Evolutionary conservation across 331 rosid species (phyloP).

Genomic region (Phaseolus coccineus): DNA sequence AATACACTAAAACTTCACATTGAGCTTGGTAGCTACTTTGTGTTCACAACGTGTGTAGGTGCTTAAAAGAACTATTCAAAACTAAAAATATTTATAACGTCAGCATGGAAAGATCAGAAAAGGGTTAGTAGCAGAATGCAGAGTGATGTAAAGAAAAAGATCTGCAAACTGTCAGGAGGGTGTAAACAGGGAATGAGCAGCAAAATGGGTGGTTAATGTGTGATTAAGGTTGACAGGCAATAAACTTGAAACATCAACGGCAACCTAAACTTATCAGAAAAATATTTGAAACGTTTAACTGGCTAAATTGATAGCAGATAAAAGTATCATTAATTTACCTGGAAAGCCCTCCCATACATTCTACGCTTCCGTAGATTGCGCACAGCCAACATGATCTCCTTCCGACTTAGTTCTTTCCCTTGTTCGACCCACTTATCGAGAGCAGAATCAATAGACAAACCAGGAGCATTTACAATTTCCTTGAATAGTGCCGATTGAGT

Average conservation of each 20-base stretch:
- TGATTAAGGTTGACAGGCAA: not conserved
- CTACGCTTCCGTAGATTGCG: constrained; percentile 61
- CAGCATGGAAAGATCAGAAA: too few species aligned
- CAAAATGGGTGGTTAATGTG: not conserved
- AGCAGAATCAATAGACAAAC: constrained; percentile 55
- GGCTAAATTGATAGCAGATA: constrained; percentile 15
- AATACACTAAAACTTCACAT: too few species aligned
- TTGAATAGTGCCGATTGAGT: constrained; percentile 51
- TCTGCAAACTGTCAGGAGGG: not conserved
- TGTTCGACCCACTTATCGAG: constrained; percentile 74
- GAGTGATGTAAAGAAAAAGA: too few species aligned
- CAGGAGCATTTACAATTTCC: constrained; percentile 56
- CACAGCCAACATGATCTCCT: constrained; percentile 56
- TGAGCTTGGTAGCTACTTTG: too few species aligned
- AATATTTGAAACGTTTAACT: constrained; percentile 14
- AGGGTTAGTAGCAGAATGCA: too few species aligned
- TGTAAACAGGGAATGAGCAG: not conserved
- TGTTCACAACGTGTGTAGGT: too few species aligned
- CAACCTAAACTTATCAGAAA: not conserved
- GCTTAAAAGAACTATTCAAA: too few species aligned
- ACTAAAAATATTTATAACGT: too few species aligned
- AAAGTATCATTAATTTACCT: constrained; percentile 56
- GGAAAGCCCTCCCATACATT: constrained; percentile 79
- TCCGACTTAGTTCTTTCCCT: constrained; percentile 61
- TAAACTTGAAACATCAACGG: not conserved